A percentile compares a stretch with the other conserved stretches of the same genome.
These are phyloP conservation scores for Eucalyptus caleyi DNA, from an alignment of 345 rosid genomes.

Conservation along the genomic window DNA sequence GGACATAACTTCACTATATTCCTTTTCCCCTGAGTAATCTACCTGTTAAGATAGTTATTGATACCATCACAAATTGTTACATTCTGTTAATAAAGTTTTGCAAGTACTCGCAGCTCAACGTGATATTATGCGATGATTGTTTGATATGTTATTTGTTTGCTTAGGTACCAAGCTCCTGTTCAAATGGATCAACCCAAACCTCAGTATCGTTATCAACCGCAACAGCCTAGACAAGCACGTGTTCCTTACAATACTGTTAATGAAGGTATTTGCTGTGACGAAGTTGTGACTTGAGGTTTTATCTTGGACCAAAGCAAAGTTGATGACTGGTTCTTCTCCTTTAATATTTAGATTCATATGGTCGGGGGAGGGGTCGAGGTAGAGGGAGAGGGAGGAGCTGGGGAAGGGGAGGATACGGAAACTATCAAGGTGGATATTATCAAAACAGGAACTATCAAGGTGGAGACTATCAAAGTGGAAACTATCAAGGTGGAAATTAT, in stretches of 20 bases:
- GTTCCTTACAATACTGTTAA: slow-evolving; percentile 34
- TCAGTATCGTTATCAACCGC: slow-evolving; percentile 44
- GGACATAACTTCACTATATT: background rate
- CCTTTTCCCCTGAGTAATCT: background rate
- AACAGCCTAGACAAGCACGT: slow-evolving; percentile 40
- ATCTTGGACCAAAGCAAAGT: background rate
- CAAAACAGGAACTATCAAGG: slow-evolving; percentile 1
- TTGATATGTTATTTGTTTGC: background rate
- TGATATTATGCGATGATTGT: background rate
- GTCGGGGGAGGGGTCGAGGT: slow-evolving; percentile 31
- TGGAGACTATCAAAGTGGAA: slow-evolving; percentile 5
- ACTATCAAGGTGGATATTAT: slow-evolving; percentile 15
- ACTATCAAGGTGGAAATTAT: background rate
- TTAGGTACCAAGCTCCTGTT: slow-evolving; percentile 81
- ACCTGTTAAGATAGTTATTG: background rate
- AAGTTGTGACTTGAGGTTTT: background rate
- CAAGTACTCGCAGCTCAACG: background rate
- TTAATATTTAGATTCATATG: slow-evolving; percentile 32
- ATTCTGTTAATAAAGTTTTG: background rate
- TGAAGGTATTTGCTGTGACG: slow-evolving; percentile 39
- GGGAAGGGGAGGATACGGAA: slow-evolving; percentile 34
- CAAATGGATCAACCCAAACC: slow-evolving; percentile 40
- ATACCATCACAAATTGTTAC: background rate
- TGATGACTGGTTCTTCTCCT: background rate
- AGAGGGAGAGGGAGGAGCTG: slow-evolving; percentile 44